Base-by-base conservation (phyloP, 2,329 filamentous ascomycete genomes). In the Aspergillus amoenus region DNA sequence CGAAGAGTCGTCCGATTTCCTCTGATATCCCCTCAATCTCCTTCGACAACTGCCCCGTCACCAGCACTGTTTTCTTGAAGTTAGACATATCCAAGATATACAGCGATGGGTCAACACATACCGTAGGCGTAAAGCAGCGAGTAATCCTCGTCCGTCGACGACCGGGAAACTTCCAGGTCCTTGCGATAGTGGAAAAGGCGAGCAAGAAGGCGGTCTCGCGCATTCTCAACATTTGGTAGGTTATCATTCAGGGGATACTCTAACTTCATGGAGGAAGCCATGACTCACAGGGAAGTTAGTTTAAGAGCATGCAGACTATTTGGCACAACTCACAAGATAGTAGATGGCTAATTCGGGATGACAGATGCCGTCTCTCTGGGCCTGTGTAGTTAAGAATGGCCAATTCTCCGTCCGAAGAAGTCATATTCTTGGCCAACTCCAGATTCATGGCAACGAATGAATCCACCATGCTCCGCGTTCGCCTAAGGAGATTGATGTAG, bases 381-480 rank as follows among this genome's bases (percentile, higher is more conserved):
- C 85, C 82, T 1, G 94, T 97, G 71, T 90, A 92, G 61, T 84
- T 82, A 39, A 99, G 78, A 39, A 97, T 82, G 8, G 88, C 87
- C 55, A 88, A 86, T 76, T 97, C 93, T 4, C 93, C 93, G 24
- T 88, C 84, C 3, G 87, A 91, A 1, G 91, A 84, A 39, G 84
- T 83, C 11, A 88, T 79, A 58, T 93, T 90, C 68, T 93, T 93
- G 68, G 89, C 83, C 39, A 96, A 92, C 61, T 97, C 88, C 11
- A 97, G 85, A 61, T 93, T 95, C 91, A 99, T 96, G 51, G 93
- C 91, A 69, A 97, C 93, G 73, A 99, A 97, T 39, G 91, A 88
- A 73, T 97, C 93, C 4, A 97, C 85, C 75, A 97, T 90, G 52
- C 89, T 87, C 61, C 88, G 88, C 1, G 93, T 96, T 9, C 88